These are phyloP conservation scores for Coemansia sp. DNA, from an alignment of 192 early-diverging fungal genomes.

Conservation along the genomic window DNA sequence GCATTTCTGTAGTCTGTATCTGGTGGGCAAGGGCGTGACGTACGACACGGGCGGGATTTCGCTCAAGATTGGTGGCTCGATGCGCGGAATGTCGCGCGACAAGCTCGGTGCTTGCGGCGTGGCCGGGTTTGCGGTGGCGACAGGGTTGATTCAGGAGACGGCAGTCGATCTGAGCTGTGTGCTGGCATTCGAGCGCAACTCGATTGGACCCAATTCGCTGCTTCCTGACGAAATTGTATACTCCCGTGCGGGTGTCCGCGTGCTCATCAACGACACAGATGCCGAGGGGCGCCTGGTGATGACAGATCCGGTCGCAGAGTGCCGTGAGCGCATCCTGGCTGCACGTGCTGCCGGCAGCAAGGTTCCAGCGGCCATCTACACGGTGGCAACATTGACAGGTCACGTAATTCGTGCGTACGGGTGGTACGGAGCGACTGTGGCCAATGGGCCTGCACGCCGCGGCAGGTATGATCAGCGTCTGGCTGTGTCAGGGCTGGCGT, in stretches of 20 bases:
- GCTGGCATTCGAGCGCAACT: slow-evolving; percentile 81
- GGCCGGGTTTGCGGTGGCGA: slow-evolving; percentile 79
- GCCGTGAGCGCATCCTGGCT: slow-evolving; percentile 69
- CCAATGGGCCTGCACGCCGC: slow-evolving; percentile 74
- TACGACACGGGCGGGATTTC: slow-evolving; percentile 90
- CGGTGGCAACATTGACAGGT: slow-evolving; percentile 85
- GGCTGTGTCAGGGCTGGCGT: slow-evolving; percentile 62
- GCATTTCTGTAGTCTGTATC: slow-evolving; percentile 59
- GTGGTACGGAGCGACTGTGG: slow-evolving; percentile 71
- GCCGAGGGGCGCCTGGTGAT: slow-evolving; percentile 91
- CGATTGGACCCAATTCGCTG: slow-evolving; percentile 75
- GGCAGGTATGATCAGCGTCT: slow-evolving; percentile 62
- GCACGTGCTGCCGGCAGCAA: slow-evolving; percentile 54
- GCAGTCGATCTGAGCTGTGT: slow-evolving; percentile 69
- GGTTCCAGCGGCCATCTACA: slow-evolving; percentile 64
- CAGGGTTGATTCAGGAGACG: slow-evolving; percentile 63
- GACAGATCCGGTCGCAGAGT: slow-evolving; percentile 74
- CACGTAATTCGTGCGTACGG: slow-evolving; percentile 79
- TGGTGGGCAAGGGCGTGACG: slow-evolving; percentile 89
- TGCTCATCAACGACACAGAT: slow-evolving; percentile 83
- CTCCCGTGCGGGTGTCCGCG: slow-evolving; percentile 73
- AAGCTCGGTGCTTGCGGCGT: slow-evolving; percentile 84
- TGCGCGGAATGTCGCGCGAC: slow-evolving; percentile 89
- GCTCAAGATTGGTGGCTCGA: slow-evolving; percentile 76
- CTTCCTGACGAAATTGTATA: slow-evolving; percentile 81